Evolutionary conservation across 345 rosid species (phyloP).

Genomic region (Excoecaria cochinchinensis): DNA sequence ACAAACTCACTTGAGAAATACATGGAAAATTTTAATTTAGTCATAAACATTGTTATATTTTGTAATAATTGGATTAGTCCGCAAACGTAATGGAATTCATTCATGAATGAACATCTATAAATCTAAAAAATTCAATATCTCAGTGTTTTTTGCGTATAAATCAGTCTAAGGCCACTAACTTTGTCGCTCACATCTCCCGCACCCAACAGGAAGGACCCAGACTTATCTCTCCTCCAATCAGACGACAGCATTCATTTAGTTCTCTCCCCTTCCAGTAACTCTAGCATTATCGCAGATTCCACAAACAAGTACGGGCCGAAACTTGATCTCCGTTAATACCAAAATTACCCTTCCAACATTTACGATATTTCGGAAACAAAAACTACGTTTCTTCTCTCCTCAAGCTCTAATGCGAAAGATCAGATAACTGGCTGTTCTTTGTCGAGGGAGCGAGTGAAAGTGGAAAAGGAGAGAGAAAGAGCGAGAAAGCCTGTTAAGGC

Average conservation of each 20-base stretch:
- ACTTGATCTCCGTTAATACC: background rate
- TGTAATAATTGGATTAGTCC: too few relatives aligned
- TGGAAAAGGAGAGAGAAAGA: background rate
- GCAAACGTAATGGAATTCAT: too few relatives aligned
- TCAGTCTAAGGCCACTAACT: too few relatives aligned
- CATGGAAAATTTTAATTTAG: too few relatives aligned
- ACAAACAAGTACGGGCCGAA: background rate
- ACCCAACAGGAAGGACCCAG: background rate
- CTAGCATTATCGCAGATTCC: background rate
- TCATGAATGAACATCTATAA: too few relatives aligned
- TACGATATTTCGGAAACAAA: background rate
- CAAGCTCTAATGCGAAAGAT: background rate
- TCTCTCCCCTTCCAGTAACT: background rate
- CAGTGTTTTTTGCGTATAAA: too few relatives aligned
- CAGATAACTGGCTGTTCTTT: background rate
- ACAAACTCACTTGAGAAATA: too few relatives aligned
- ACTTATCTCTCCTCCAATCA: background rate
- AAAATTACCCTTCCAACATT: slow-evolving; percentile 16
- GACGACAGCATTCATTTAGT: background rate
- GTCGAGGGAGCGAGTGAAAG: background rate
- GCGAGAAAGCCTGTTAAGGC: too few relatives aligned
- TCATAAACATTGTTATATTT: too few relatives aligned
- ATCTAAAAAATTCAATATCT: too few relatives aligned
- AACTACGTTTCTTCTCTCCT: background rate
- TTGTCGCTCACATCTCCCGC: background rate